Evolutionary conservation across 176 grass and related monocot genomes (phyloP), one percentile per base, ranked within the genome.

Genomic region (Microstegium vimineum): DNA sequence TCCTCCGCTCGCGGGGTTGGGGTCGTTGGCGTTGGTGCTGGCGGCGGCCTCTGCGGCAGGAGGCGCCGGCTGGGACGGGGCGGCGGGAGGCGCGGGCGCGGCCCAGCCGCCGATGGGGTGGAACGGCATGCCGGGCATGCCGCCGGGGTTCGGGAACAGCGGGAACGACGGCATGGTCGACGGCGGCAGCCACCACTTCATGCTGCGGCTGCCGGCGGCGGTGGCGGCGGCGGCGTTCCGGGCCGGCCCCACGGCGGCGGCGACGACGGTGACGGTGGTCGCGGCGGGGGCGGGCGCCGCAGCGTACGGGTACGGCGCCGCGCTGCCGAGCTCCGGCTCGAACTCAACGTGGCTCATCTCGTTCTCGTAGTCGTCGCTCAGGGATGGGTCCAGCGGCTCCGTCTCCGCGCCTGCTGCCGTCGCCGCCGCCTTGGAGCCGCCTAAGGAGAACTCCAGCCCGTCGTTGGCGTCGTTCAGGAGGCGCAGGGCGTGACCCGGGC

Each of bases 141-240:
- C 77, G 42, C 73, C 88, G 74, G 88, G 88, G 78, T 66, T 90
- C 57, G 88, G 88, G 79, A 86, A 86, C 74, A 83, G 23, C 59
- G 88, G 88, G 83, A 86, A 90, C 36, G 88, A 86, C 59, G 88
- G 88, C 78, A 90, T 86, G 17, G 88, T 90, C 12, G 74, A 90
- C 30, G 83, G 88, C 2, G 88, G 88, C 83, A 90, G 74, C 88
- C 88, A 90, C 88, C 88, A 86, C 79, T 83, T 90, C 88, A 86
- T 90, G 78, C 83, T 90, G n/a, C n/a, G 35, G 34, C 26, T 77
- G 65, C 71, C 64, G 3, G 45, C 65, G 11, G 27, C 36, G 26
- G 41, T n/a, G n/a, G n/a, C n/a, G n/a, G n/a, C n/a, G n/a, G n/a
- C n/a, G n/a, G n/a, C 62, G 32, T 56, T 59, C 28, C 28, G 25